Conservation (phyloP, 805 yeast species). For the Scheffersomyces amazonensis region DNA sequence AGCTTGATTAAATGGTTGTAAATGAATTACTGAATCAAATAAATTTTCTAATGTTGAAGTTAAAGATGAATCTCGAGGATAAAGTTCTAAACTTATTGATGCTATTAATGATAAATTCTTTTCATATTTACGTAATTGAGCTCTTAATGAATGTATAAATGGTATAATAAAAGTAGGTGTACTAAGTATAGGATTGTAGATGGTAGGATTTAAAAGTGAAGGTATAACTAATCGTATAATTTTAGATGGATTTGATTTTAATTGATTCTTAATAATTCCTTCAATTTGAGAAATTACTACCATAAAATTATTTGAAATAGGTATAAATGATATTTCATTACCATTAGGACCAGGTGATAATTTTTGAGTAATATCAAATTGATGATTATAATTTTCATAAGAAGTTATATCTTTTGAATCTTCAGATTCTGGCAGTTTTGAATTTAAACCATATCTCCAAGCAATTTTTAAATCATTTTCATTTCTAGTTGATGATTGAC, state of each 20-base stretch:
- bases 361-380: slow-evolving; percentile 75
- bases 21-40: slow-evolving; percentile 65
- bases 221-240: slow-evolving; percentile 72
- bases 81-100: slow-evolving; percentile 64
- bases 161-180: slow-evolving; percentile 50
- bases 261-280: slow-evolving; percentile 25
- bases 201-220: slow-evolving; percentile 72
- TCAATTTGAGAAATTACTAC: slow-evolving; percentile 41
- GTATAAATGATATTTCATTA: slow-evolving; percentile 58
- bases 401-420: slow-evolving; percentile 18
- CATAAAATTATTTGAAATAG: slow-evolving; percentile 22
- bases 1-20: slow-evolving; percentile 81
- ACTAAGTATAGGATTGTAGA: slow-evolving; percentile 54
- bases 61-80: slow-evolving; percentile 50
- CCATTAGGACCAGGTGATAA: slow-evolving; percentile 64
- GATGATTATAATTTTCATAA: slow-evolving; percentile 56
- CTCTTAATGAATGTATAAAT: slow-evolving; percentile 58
- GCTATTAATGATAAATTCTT: slow-evolving; percentile 47
- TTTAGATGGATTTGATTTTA: slow-evolving; percentile 41
- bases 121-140: slow-evolving; percentile 46
- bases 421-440: slow-evolving; percentile 16
- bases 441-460: slow-evolving; percentile 77
- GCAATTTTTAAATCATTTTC: slow-evolving; percentile 74
- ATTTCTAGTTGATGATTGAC: slow-evolving; percentile 6
- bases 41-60: slow-evolving; percentile 53